phyloP scores from a whole-genome alignment of 257 asterid species.

The Ballota nigra region DNA sequence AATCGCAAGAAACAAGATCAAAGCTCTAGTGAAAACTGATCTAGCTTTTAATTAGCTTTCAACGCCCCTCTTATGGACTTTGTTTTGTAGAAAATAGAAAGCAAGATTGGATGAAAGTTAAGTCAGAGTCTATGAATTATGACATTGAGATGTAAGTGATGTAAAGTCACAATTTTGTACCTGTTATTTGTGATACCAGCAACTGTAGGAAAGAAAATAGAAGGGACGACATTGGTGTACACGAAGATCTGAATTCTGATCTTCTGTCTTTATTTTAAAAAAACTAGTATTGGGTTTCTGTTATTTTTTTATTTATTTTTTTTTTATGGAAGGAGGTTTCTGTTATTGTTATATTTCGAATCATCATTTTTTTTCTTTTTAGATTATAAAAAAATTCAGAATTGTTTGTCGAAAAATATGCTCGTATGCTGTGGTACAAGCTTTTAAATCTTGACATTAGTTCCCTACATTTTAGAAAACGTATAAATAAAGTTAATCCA shows the following conservation, averaged over 20 bases:
- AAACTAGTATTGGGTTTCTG: neutral
- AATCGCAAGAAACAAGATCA: constrained; percentile 53
- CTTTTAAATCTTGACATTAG: too few species aligned
- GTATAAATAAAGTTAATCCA: too few species aligned
- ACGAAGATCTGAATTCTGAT: neutral
- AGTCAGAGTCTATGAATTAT: neutral
- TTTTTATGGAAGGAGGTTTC: neutral
- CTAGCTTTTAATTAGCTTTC: constrained; percentile 21
- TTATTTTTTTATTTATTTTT: neutral
- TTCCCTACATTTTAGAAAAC: too few species aligned
- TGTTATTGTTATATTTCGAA: too few species aligned
- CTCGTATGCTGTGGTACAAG: too few species aligned
- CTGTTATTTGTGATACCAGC: constrained; percentile 32
- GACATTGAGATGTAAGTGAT: constrained; percentile 22
- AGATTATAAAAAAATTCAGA: too few species aligned
- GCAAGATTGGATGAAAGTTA: neutral
- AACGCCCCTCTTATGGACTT: constrained; percentile 7
- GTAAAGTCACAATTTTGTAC: constrained; percentile 16
- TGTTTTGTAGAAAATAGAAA: constrained; percentile 13
- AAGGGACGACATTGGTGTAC: neutral
- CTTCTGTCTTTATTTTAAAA: neutral
- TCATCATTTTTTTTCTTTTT: too few species aligned
- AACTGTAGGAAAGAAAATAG: constrained; percentile 6
- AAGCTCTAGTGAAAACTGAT: constrained; percentile 26
- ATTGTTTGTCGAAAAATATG: too few species aligned